A percentile compares a stretch with the other conserved stretches of the same genome.
phyloP scores from a whole-genome alignment of 371 early-diverging fungal genomes.

The Dentiscutata heterogama region DNA sequence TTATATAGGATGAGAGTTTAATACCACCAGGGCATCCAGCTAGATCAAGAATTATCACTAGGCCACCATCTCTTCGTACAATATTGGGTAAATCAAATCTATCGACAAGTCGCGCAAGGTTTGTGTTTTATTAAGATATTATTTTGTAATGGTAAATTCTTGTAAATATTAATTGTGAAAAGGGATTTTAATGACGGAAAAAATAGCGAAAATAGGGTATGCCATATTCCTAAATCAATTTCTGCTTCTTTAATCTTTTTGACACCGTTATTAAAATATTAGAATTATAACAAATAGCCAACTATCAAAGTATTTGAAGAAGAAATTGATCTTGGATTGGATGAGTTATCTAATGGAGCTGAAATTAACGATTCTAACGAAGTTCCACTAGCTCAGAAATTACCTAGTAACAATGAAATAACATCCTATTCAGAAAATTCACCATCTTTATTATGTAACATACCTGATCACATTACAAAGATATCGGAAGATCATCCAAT shows the following conservation, averaged over 20 bases:
- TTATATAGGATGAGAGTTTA: slow-evolving; percentile 61
- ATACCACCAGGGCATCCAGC: slow-evolving; percentile 66
- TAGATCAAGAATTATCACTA: slow-evolving; percentile 51
- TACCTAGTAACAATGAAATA: neutral
- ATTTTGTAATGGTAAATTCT: neutral
- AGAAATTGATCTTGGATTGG: slow-evolving; percentile 38
- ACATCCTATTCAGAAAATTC: neutral
- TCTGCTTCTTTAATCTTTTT: neutral
- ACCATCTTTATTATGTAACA: neutral
- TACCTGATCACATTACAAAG: neutral
- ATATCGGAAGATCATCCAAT: neutral
- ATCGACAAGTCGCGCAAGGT: slow-evolving; percentile 16
- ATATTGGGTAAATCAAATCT: slow-evolving; percentile 32
- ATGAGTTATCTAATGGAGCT: neutral
- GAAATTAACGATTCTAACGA: no score
- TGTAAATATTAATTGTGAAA: neutral
- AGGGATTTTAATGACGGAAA: no score
- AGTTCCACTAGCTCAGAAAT: no score
- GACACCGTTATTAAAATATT: neutral
- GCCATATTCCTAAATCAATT: neutral
- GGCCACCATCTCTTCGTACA: slow-evolving; percentile 42
- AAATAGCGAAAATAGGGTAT: slow-evolving; percentile 25
- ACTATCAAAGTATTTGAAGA: slow-evolving; percentile 43
- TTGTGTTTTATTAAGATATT: slow-evolving; percentile 5
- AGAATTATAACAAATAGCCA: slow-evolving; percentile 22